These are phyloP conservation scores for Barnettozyma vustinii DNA, from an alignment of 805 yeast genomes.

Conservation along the genomic window DNA sequence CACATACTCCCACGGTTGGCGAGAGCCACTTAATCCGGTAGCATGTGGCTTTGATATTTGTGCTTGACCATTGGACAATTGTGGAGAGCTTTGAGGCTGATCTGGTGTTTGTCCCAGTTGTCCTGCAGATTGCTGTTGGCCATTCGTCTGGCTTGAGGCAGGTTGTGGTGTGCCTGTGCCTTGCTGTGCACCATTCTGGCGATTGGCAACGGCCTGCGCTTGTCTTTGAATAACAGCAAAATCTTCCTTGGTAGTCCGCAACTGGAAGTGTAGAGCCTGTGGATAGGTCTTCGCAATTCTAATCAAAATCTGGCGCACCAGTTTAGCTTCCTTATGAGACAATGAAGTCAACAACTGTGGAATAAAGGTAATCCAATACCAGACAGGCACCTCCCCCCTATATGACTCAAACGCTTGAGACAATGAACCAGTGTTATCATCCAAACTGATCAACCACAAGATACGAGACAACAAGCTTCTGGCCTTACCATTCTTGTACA, in stretches of 20 bases:
- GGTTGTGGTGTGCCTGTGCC: conserved; percentile 7
- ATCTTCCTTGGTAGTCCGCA: conserved; percentile 93
- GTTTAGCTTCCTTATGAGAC: conserved; percentile 84
- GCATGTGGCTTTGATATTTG: conserved; percentile 1
- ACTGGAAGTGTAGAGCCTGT: conserved; percentile 93
- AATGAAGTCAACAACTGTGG: conserved; percentile 89
- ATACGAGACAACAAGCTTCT: conserved; percentile 84
- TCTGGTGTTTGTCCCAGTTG: conserved; percentile 7
- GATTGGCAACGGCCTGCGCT: conserved; percentile 44
- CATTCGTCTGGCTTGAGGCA: conserved; percentile 6
- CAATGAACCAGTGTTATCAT: conserved; percentile 75
- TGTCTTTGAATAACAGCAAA: conserved; percentile 83
- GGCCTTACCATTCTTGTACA: conserved; percentile 89
- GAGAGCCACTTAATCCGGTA: conserved; percentile 24
- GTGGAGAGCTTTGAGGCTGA: conserved; percentile 7
- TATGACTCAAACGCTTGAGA: conserved; percentile 86
- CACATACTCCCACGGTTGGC: conserved; percentile 91
- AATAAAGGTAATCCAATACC: conserved; percentile 98
- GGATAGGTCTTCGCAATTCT: conserved; percentile 96
- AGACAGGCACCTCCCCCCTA: conserved; percentile 94
- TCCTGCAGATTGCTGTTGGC: conserved; percentile 1
- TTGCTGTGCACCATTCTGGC: conserved; percentile 19
- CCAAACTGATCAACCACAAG: conserved; percentile 88
- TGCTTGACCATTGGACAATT: conserved; percentile 6
- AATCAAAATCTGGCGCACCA: conserved; percentile 82